Percentiles rank a stretch among this genome's conserved stretches.
phyloP scores from a whole-genome alignment of 2,329 filamentous ascomycete genomes.

The Apiospora pterosperma region DNA sequence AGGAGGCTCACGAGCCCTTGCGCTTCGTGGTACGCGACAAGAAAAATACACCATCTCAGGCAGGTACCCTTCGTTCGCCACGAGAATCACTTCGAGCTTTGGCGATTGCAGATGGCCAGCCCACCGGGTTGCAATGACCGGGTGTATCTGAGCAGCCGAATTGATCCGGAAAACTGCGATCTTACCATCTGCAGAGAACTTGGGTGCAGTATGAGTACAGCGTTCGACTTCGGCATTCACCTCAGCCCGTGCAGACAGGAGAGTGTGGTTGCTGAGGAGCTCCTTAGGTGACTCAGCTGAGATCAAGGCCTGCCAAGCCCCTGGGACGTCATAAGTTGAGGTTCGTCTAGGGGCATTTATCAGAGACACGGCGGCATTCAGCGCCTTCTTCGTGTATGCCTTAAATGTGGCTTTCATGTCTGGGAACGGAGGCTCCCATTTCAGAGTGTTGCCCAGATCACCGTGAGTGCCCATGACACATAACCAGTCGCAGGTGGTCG shows the following conservation, averaged over 20 bases:
- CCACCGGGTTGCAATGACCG: constrained; percentile 66
- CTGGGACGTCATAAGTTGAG: constrained; percentile 55
- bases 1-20: constrained; percentile 47
- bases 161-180: constrained; percentile 62
- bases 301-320: constrained; percentile 58
- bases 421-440: constrained; percentile 65
- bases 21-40: constrained; percentile 57
- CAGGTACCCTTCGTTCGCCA: constrained; percentile 64
- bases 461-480: constrained; percentile 64
- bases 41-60: constrained; percentile 64
- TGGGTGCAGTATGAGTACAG: constrained; percentile 59
- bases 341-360: constrained; percentile 65
- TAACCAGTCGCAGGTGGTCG: constrained; percentile 53
- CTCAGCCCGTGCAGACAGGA: constrained; percentile 53
- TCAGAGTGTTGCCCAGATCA: constrained; percentile 61
- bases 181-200: constrained; percentile 59
- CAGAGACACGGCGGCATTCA: constrained; percentile 61
- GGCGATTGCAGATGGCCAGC: constrained; percentile 56
- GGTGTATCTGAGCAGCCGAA: constrained; percentile 60
- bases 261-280: constrained; percentile 43
- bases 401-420: constrained; percentile 62
- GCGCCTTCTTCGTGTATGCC: constrained; percentile 54
- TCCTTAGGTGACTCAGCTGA: constrained; percentile 46
- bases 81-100: constrained; percentile 60
- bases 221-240: constrained; percentile 59